These are phyloP conservation scores for Fusarium brevicatenulatum DNA, from an alignment of 2,329 filamentous ascomycete species.

Conservation along the genomic window DNA sequence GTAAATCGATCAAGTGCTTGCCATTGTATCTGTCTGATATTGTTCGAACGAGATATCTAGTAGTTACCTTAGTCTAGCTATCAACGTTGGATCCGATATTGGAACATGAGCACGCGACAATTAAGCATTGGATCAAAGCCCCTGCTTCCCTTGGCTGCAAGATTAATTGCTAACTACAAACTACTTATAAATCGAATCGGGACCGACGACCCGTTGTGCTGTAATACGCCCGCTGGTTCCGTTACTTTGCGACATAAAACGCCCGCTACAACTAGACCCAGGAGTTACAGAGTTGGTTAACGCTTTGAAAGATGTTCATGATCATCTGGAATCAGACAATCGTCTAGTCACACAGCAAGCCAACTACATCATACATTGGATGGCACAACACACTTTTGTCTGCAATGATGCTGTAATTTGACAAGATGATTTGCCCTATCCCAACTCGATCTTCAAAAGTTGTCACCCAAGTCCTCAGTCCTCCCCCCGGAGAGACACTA, in stretches of 20 bases:
- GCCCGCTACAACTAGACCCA: constrained; percentile 22
- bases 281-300: neutral
- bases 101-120: constrained; percentile 34
- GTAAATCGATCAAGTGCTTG: neutral
- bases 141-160: constrained; percentile 3
- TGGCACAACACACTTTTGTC: neutral
- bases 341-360: neutral
- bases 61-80: neutral
- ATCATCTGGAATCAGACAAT: neutral
- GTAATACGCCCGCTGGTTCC: constrained; percentile 31
- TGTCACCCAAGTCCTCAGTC: neutral
- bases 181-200: constrained; percentile 9
- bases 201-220: constrained; percentile 22
- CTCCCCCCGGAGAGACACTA: neutral
- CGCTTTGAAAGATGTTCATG: neutral
- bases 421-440: neutral
- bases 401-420: neutral
- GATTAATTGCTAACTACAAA: neutral
- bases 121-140: constrained; percentile 19
- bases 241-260: constrained; percentile 26
- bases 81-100: constrained; percentile 3
- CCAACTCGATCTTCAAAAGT: constrained; percentile 10
- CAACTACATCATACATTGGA: neutral
- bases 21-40: neutral
- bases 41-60: neutral